Conservation (phyloP, 2,329 filamentous ascomycete species). For the Colletotrichum sp. region DNA sequence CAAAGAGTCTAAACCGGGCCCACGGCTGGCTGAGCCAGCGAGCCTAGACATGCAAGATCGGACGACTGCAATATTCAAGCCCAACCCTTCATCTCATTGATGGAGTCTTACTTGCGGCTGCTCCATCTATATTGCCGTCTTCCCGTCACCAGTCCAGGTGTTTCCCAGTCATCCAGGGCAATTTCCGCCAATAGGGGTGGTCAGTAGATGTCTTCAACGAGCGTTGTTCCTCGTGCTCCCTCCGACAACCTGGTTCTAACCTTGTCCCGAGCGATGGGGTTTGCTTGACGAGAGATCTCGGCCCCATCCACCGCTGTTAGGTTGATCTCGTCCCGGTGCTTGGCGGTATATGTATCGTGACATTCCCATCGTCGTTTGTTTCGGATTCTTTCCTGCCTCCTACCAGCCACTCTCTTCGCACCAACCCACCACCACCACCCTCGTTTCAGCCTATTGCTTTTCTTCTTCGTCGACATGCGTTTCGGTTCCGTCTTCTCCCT, state of each 20-base stretch:
- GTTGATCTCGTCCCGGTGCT: background rate
- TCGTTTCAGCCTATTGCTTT: background rate
- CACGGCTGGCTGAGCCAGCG: background rate
- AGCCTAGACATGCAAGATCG: background rate
- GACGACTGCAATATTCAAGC: background rate
- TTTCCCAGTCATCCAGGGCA: background rate
- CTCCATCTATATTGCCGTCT: conserved; percentile 9
- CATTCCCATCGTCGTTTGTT: background rate
- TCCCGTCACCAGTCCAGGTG: background rate
- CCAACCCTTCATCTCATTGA: conserved; percentile 11
- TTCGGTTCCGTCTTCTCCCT: conserved; percentile 9
- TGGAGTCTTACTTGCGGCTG: background rate
- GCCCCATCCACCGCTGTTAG: background rate
- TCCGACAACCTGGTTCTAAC: background rate
- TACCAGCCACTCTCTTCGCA: background rate
- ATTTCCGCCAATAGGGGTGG: conserved; percentile 4
- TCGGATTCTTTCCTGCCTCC: background rate
- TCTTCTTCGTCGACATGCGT: background rate
- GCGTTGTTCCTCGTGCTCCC: background rate
- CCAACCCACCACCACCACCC: background rate
- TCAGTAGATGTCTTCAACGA: background rate
- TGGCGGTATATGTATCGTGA: background rate
- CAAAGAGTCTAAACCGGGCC: background rate
- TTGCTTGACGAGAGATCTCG: background rate
- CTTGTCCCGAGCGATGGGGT: background rate